Evolutionary conservation across 192 early-diverging fungal species (phyloP), one percentile per base, ranked within the genome.

Genomic region (Coemansia sp.): DNA sequence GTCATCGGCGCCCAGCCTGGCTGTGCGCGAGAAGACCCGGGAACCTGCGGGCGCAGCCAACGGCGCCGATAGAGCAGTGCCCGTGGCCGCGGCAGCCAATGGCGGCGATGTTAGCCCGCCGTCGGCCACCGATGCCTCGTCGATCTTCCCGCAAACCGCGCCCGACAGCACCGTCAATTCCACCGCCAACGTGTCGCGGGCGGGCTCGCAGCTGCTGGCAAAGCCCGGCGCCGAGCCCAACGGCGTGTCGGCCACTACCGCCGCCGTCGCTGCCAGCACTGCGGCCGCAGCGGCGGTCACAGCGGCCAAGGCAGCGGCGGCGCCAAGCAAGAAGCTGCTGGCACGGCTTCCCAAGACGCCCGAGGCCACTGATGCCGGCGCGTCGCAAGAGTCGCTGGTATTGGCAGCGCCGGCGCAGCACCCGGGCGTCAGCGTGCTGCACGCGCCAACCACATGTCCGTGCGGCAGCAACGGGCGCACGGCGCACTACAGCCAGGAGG

Each of bases 371-470:
- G 66, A 64, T 36, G 41, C 45, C 9, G 58, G 39, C 8, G 19
- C 46, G n/a, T n/a, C n/a, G 8, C 34, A 22, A 29, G 50, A 50
- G 5, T 39, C 43, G 43, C 32, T 39, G 14, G 14, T 34, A 20
- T 20, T 21, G 15, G 38, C 38, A 39, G 1, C 0, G 38, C 38
- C n/a, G 17, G 38, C 38, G 25, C 11, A n/a, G 15, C 38, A 7
- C 17, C 0, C 17, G 14, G 7, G 8, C 15, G n/a, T 7, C 19
- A 8, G 8, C 3, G 20, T 31, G 5, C 45, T 77, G 23, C 75
- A 78, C 40, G 32, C 26, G 27, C 75, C 75, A 8, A 78, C 75
- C 8, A 56, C 47, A 26, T 78, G 75, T 15, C 47, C 55, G 3
- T 78, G 75, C 15, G 72, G 72, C 0, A 31, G 53, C 34, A 31